Evolutionary conservation across 768 basidiomycete species (phyloP).

Genomic region (Hygrophoropsis aurantiaca): DNA sequence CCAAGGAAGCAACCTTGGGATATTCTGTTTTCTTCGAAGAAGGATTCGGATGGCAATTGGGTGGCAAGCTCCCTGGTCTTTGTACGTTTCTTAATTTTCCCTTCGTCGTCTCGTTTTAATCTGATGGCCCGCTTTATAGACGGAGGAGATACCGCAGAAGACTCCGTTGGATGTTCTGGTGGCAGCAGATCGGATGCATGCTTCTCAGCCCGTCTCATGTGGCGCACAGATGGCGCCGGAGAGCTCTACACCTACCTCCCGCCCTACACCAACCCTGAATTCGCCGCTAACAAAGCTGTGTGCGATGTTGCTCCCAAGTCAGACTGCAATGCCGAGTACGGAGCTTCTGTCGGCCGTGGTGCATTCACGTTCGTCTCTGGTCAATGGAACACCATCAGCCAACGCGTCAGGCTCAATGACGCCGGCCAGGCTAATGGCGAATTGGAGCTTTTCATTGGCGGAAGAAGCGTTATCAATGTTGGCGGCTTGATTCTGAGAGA

Average conservation of each 20-base stretch:
- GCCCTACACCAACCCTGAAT: slow-evolving; percentile 36
- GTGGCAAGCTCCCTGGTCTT: slow-evolving; percentile 74
- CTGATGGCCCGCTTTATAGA: slow-evolving; percentile 32
- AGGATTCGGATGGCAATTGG: slow-evolving; percentile 64
- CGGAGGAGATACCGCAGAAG: slow-evolving; percentile 51
- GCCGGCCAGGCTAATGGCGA: slow-evolving; percentile 70
- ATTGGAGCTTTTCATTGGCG: slow-evolving; percentile 64
- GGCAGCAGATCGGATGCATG: slow-evolving; percentile 56
- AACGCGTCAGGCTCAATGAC: slow-evolving; percentile 76
- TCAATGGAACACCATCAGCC: slow-evolving; percentile 63
- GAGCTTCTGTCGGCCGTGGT: slow-evolving; percentile 69
- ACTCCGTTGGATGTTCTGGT: slow-evolving; percentile 59
- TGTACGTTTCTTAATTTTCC: slow-evolving; percentile 40
- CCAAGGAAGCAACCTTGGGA: slow-evolving; percentile 64
- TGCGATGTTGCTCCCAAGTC: slow-evolving; percentile 50
- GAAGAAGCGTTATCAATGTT: slow-evolving; percentile 61
- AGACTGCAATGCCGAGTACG: slow-evolving; percentile 61
- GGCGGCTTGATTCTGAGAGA: slow-evolving; percentile 54
- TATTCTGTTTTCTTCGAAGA: slow-evolving; percentile 62
- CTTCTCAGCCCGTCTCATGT: slow-evolving; percentile 73
- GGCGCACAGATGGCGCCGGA: slow-evolving; percentile 55
- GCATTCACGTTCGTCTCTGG: slow-evolving; percentile 64
- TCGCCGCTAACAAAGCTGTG: slow-evolving; percentile 46
- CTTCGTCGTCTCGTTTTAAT: slow-evolving; percentile 1
- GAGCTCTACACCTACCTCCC: slow-evolving; percentile 77